Base-by-base conservation (phyloP, 192 early-diverging fungal species). In the Coemansia sp. region DNA sequence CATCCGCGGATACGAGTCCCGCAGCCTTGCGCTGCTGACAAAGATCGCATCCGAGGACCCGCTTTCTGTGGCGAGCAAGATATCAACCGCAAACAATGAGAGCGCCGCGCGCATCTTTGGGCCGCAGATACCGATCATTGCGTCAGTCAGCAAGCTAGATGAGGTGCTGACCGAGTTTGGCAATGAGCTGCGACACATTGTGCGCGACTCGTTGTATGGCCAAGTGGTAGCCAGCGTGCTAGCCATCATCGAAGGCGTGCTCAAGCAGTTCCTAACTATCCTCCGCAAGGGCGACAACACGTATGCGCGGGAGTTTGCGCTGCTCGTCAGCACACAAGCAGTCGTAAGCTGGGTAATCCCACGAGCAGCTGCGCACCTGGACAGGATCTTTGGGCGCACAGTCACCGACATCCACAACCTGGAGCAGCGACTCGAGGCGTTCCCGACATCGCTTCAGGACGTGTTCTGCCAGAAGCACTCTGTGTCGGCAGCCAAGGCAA, bases 31-130 rank as follows among this genome's bases (percentile, higher is more conserved):
- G 44, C 79, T 83, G 34, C 84, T 96, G 64, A 82, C 87, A 53
- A 85, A 88, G 55, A 82, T 87, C 20, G 85, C 92, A 35, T 75
- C 87, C 53, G 84, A 86, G 49, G 96, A 98, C 62, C 74, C 73
- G 5, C 91, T 95, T 67, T 70, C 72, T 9, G 74, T 88, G 21
- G 85, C 90, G 16, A 81, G 75, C 67, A 76, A 78, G 60, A 75
- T 81, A 11, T 76, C 75, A 41, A 78, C 72, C 0, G 67, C 70
- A 4, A 62, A 60, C 53, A 69, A 70, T 24, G 68, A 67, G 20
- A 45, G 9, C 7, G 64, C 66, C 0, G 73, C 77, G 8, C 64
- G 66, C 14, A 18, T 76, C 21, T 76, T 84, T 67, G 82, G 82
- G 5, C 15, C 66, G 11, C 77, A 79, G 44, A 79, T 79, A 38